Percentiles rank a stretch among this genome's conserved stretches.
Conservation (phyloP, 1,284 basidiomycete species). For the Naganishia sp. region DNA sequence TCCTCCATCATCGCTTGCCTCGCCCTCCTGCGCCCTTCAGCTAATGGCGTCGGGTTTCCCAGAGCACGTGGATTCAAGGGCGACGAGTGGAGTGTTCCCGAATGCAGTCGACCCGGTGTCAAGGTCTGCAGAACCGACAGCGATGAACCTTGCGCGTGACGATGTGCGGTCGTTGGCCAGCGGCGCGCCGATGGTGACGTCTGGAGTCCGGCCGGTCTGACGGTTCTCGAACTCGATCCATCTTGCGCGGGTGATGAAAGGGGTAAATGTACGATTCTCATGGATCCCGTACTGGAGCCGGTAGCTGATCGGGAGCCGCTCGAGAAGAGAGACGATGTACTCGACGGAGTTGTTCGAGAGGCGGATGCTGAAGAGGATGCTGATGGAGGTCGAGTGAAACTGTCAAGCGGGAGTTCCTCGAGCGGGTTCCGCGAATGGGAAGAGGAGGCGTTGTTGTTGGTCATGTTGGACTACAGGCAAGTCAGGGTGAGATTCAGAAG, state of each 20-base stretch:
- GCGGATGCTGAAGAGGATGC: neutral
- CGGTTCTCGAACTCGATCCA: slow-evolving; percentile 6
- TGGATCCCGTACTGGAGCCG: neutral
- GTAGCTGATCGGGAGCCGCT: slow-evolving; percentile 4
- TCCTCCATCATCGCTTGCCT: slow-evolving; percentile 18
- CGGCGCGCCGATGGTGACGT: neutral
- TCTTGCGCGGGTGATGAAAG: slow-evolving; percentile 2
- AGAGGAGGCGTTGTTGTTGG: neutral
- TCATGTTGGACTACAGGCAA: slow-evolving; percentile 1
- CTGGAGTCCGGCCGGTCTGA: neutral
- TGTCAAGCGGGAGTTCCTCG: slow-evolving; percentile 2
- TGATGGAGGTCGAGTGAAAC: neutral
- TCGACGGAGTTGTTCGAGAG: neutral
- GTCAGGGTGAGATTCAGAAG: neutral
- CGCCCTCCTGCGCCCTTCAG: neutral
- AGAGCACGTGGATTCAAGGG: neutral
- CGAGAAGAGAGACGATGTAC: slow-evolving; percentile 5
- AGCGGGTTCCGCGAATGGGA: slow-evolving; percentile 19
- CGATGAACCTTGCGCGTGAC: slow-evolving; percentile 6
- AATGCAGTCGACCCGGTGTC: slow-evolving; percentile 5
- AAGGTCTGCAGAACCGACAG: neutral
- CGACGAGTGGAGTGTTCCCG: neutral
- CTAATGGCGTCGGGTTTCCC: neutral
- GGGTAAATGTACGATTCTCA: slow-evolving; percentile 12
- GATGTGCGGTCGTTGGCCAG: slow-evolving; percentile 5